Percentiles rank a stretch among this genome's conserved stretches.
phyloP scores from a whole-genome alignment of 306 rosid genomes.

The Hippophae rhamnoides region DNA sequence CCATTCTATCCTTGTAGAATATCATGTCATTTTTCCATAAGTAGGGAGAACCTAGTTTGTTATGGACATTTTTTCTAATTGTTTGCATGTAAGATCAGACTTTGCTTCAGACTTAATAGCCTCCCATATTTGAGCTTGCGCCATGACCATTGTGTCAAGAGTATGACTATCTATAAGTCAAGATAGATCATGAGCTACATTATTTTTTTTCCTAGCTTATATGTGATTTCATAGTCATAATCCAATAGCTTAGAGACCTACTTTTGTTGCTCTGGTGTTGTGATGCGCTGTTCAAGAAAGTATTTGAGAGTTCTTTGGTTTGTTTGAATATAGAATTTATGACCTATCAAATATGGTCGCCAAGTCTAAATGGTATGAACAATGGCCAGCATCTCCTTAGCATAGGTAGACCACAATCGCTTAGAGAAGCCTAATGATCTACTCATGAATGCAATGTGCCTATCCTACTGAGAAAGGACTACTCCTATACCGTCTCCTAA shows the following conservation, averaged over 20 bases:
- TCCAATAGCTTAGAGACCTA: neutral
- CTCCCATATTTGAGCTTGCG: too few species aligned
- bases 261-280: too few species aligned
- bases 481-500: accelerated
- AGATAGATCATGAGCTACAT: neutral
- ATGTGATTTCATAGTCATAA: neutral
- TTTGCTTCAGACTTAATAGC: too few species aligned
- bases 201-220: neutral
- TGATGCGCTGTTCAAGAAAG: too few species aligned
- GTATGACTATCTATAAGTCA: neutral
- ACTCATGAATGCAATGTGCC: neutral
- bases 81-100: too few species aligned
- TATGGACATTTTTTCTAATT: too few species aligned
- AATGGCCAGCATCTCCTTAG: neutral
- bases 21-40: too few species aligned
- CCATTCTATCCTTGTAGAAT: too few species aligned
- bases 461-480: neutral
- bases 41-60: too few species aligned
- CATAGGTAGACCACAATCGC: neutral
- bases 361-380: neutral
- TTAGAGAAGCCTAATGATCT: neutral
- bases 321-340: neutral
- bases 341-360: neutral
- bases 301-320: too few species aligned
- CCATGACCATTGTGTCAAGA: too few species aligned